phyloP scores from a whole-genome alignment of 768 basidiomycete genomes.

The Suillus tomentosus region DNA sequence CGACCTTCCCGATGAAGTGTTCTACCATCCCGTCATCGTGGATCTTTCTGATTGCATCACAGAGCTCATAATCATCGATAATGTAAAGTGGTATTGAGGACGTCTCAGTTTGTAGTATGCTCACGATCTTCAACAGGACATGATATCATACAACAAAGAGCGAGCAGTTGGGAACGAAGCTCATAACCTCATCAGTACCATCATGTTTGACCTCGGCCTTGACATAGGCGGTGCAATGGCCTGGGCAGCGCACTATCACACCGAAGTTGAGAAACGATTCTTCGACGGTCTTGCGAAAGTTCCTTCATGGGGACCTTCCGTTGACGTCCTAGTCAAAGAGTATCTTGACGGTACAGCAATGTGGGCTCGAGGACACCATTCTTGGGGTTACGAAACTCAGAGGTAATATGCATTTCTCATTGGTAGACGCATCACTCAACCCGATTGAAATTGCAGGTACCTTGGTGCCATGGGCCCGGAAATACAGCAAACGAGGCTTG shows the following conservation, averaged over 20 bases:
- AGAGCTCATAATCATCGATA: constrained; percentile 25
- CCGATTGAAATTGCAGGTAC: too few relatives aligned
- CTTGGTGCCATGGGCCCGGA: too few relatives aligned
- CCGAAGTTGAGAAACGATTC: constrained; percentile 19
- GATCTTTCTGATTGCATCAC: constrained; percentile 12
- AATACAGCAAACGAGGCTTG: too few relatives aligned
- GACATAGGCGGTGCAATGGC: constrained; percentile 31
- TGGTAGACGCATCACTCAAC: too few relatives aligned
- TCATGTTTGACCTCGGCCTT: constrained; percentile 31
- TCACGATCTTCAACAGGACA: constrained; percentile 27
- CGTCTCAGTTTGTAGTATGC: neutral
- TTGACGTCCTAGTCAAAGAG: constrained; percentile 26
- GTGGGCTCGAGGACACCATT: constrained; percentile 25
- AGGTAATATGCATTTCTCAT: too few relatives aligned
- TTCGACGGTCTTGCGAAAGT: constrained; percentile 22
- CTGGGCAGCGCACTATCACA: constrained; percentile 24
- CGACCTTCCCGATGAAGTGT: constrained; percentile 34
- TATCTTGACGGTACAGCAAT: constrained; percentile 29
- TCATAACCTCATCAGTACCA: constrained; percentile 37
- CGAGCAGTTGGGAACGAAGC: constrained; percentile 32
- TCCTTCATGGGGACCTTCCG: constrained; percentile 29
- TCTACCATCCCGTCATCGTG: constrained; percentile 26
- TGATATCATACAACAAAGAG: constrained; percentile 40
- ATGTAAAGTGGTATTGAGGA: constrained; percentile 18
- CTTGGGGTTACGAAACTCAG: constrained; percentile 32